A percentile compares a stretch with the other conserved stretches of the same genome.
Conservation (phyloP, 2,329 filamentous ascomycete genomes). For the Pseudopithomyces maydicus region DNA sequence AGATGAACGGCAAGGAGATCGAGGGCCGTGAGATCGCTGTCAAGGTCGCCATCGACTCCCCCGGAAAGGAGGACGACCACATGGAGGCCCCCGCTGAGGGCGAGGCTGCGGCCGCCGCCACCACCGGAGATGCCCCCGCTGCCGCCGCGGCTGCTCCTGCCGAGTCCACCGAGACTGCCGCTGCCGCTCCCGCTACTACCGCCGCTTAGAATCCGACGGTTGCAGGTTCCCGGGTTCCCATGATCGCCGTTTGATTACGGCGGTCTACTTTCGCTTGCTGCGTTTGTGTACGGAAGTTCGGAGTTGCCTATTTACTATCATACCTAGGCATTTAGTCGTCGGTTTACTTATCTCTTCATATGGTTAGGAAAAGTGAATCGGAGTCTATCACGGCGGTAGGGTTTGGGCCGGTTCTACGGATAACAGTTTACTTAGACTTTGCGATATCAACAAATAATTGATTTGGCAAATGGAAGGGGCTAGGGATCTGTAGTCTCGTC, state of each 20-base stretch:
- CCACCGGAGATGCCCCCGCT: constrained; percentile 14
- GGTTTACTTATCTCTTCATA: constrained; percentile 18
- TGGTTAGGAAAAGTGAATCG: constrained; percentile 18
- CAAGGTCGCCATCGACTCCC: constrained; percentile 99
- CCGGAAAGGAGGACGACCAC: constrained; percentile 93
- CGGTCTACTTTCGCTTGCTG: constrained; percentile 5
- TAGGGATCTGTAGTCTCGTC: constrained; percentile 2
- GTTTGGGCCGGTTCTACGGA: constrained; percentile 9
- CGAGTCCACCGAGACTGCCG: constrained; percentile 31
- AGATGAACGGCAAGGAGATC: constrained; percentile 99
- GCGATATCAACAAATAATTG: constrained; percentile 14
- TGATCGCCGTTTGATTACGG: constrained; percentile 5
- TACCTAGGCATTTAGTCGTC: constrained; percentile 15
- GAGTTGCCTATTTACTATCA: constrained; percentile 14
- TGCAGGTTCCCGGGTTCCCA: constrained; percentile 9
- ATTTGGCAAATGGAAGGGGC: constrained; percentile 10
- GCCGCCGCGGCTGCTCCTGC: constrained; percentile 23
- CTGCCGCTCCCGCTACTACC: constrained; percentile 24
- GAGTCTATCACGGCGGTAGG: constrained; percentile 12
- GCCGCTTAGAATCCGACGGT: constrained; percentile 33
- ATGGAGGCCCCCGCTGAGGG: constrained; percentile 53
- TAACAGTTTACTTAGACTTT: constrained; percentile 10
- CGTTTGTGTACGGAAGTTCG: constrained; percentile 11
- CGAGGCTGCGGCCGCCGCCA: constrained; percentile 40
- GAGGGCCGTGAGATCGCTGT: constrained; percentile 98